Conservation (phyloP, 345 rosid species). For the Aquilaria malaccensis region DNA sequence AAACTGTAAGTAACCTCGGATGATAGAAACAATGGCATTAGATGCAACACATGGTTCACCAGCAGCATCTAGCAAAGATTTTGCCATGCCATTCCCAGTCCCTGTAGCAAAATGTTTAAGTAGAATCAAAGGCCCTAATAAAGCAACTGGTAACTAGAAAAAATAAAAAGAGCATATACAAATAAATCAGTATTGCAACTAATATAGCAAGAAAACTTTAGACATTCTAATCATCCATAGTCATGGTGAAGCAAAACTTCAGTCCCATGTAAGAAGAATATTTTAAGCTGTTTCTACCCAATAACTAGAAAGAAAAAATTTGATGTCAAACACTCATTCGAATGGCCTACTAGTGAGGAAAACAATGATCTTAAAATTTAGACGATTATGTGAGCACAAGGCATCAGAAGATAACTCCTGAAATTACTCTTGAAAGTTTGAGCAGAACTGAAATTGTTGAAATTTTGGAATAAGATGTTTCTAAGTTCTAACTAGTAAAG, state of each 20-base stretch:
- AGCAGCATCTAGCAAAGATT: slow-evolving; percentile 68
- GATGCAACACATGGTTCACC: slow-evolving; percentile 62
- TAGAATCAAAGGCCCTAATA: too few relatives aligned
- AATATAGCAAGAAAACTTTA: background rate
- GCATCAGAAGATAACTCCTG: too few relatives aligned
- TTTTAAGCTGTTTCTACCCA: too few relatives aligned
- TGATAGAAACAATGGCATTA: slow-evolving; percentile 65
- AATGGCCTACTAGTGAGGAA: too few relatives aligned
- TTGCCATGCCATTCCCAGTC: slow-evolving; percentile 92
- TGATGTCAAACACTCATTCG: too few relatives aligned
- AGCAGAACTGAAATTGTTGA: too few relatives aligned
- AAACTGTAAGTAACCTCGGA: slow-evolving; percentile 53
- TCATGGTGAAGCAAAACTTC: background rate
- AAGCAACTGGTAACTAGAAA: background rate
- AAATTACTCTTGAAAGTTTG: too few relatives aligned
- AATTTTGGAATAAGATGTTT: background rate
- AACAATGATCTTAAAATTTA: too few relatives aligned
- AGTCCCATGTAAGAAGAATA: too few relatives aligned
- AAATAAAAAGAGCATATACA: too few relatives aligned
- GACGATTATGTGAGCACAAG: too few relatives aligned
- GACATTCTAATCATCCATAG: background rate
- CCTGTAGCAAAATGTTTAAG: slow-evolving; percentile 36
- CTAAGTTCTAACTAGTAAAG: background rate
- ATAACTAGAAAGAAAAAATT: too few relatives aligned
- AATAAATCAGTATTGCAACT: slow-evolving; percentile 2